Conservation (phyloP, 176 grass and related monocot genomes). For the Tuctoria greenei region DNA sequence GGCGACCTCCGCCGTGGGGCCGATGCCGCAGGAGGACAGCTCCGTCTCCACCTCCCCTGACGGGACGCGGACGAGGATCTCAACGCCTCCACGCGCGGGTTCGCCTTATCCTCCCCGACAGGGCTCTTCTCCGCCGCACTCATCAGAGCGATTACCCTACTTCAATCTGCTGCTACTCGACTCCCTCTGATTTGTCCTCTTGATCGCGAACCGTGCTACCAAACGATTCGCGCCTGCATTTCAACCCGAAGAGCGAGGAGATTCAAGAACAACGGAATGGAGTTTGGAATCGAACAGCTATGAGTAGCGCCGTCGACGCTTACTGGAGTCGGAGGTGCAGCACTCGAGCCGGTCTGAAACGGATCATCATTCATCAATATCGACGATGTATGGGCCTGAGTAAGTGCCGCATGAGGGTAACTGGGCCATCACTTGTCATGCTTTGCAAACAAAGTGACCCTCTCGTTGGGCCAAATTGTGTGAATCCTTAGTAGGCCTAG, state of each 20-base stretch:
- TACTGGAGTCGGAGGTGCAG: not conserved
- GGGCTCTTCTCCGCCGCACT: conserved; percentile 35
- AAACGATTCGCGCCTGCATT: not conserved
- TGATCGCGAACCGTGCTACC: not conserved
- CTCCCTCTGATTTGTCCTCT: not conserved
- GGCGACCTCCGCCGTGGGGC: conserved; percentile 50
- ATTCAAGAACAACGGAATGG: not conserved
- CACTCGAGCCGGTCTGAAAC: not conserved
- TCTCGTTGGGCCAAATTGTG: too few species aligned
- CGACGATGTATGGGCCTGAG: not conserved
- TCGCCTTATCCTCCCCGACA: conserved; percentile 16
- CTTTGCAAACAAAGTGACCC: not conserved
- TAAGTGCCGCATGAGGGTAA: not conserved
- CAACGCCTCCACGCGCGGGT: conserved; percentile 41
- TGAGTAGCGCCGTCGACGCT: not conserved
- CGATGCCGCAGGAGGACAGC: conserved; percentile 50
- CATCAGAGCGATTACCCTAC: conserved; percentile 23
- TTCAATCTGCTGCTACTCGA: conserved; percentile 20
- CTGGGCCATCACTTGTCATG: not conserved
- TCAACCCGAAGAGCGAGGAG: not conserved
- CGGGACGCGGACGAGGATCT: conserved; percentile 41
- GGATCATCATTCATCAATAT: too few species aligned
- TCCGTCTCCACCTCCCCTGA: conserved; percentile 50
- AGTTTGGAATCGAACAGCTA: not conserved
- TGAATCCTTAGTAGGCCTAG: too few species aligned